A percentile compares a stretch with the other conserved stretches of the same genome.
These are phyloP conservation scores for Scleroderma citrinum DNA, from an alignment of 768 basidiomycete genomes.

Conservation along the genomic window DNA sequence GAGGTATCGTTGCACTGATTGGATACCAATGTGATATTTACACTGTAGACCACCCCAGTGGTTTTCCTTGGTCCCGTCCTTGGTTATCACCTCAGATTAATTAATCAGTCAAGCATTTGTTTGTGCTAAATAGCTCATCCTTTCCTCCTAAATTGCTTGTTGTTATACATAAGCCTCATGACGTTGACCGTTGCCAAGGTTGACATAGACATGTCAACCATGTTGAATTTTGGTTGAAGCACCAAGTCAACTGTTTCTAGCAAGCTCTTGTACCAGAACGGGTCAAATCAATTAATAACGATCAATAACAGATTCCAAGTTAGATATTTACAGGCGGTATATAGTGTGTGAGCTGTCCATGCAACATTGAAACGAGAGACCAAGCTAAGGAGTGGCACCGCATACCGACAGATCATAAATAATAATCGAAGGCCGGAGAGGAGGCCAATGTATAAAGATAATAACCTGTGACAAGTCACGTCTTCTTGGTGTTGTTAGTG, in stretches of 20 bases:
- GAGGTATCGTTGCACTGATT: not conserved
- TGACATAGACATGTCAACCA: no score
- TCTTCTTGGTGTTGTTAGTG: slow-evolving; percentile 38
- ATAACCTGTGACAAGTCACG: not conserved
- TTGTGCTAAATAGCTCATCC: no score
- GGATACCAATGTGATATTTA: not conserved
- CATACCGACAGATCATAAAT: not conserved
- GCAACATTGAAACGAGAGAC: not conserved
- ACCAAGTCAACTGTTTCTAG: no score
- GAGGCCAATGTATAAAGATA: not conserved
- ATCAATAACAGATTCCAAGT: not conserved
- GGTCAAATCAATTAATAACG: not conserved
- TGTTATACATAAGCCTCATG: no score
- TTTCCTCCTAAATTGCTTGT: no score
- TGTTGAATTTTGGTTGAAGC: no score
- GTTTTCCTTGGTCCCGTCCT: not conserved
- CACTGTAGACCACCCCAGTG: not conserved
- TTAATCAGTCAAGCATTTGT: no score
- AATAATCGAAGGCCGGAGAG: not conserved
- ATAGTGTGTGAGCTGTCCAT: not conserved
- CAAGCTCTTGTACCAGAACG: no score
- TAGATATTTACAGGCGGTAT: not conserved
- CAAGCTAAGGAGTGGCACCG: not conserved
- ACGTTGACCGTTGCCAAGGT: no score
- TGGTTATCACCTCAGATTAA: no score